Evolutionary conservation across 257 asterid genomes (phyloP).

Genomic region (Schizonepeta tenuifolia): DNA sequence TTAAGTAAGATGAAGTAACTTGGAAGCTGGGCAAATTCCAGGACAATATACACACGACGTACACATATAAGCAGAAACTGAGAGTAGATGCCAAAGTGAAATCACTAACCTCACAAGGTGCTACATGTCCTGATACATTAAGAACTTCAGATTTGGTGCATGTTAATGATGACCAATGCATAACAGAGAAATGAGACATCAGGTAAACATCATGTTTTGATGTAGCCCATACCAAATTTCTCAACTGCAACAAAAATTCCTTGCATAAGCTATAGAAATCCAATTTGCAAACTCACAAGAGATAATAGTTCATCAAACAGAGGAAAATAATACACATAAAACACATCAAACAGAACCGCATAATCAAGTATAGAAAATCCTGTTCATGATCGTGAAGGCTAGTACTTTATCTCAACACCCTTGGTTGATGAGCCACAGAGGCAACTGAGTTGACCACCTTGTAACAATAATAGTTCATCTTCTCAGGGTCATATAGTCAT

Average conservation of each 20-base stretch:
- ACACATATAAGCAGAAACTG: background rate
- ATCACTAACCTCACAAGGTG: slow-evolving; percentile 74
- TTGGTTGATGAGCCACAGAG: slow-evolving; percentile 19
- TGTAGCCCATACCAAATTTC: slow-evolving; percentile 94
- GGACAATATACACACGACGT: background rate
- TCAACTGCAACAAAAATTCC: slow-evolving; percentile 55
- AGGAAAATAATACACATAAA: background rate
- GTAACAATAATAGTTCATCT: background rate
- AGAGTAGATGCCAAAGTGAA: background rate
- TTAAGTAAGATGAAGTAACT: slow-evolving; percentile 5
- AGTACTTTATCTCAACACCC: background rate
- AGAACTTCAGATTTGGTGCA: slow-evolving; percentile 76
- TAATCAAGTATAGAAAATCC: background rate
- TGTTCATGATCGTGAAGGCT: slow-evolving; percentile 13
- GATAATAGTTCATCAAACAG: background rate
- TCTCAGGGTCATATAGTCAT: slow-evolving; percentile 2
- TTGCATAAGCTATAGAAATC: slow-evolving; percentile 27
- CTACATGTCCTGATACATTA: slow-evolving; percentile 82
- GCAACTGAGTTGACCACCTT: slow-evolving; percentile 5
- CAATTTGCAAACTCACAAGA: slow-evolving; percentile 17
- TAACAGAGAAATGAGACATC: slow-evolving; percentile 78
- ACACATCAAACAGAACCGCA: slow-evolving; percentile 3
- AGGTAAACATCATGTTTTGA: slow-evolving; percentile 91
- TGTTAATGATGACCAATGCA: slow-evolving; percentile 85
- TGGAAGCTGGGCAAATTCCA: background rate